Evolutionary conservation across 495 filamentous ascomycete species (phyloP), one percentile per base, ranked within the genome.

Genomic region (Geopyxis carbonaria): DNA sequence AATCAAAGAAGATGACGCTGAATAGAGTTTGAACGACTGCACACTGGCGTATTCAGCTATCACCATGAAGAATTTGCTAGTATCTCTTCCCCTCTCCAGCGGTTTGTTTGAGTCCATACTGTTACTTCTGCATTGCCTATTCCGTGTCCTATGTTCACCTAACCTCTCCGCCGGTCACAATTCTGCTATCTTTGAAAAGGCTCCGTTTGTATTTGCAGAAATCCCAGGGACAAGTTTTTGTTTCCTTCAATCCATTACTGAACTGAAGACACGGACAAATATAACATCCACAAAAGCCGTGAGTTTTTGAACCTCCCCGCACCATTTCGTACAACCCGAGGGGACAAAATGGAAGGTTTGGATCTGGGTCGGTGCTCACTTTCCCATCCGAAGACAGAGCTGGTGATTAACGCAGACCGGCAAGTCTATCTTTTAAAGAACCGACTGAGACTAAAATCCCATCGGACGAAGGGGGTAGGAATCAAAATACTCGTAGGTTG

Each of bases 181-280:
- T 11, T 37, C 21, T 16, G n/a, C n/a, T n/a, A 24, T 16, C 38
- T 50, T 40, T 45, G 32, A 23, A 20, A 39, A 50, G 35, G 39
- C 50, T 55, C 51, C 43, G 51, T 55, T 23, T 55, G 51, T 55
- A 40, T 38, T 47, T 28, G 51, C 51, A 55, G 53, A 55, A 55
- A 46, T 44, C 43, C 37, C 51, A 34, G 43, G 46, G 36, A 41
- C 21, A 49, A 40, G 34, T 55, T 55, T 55, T 48, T 45, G 56
- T 55, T 29, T 46, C 45, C 51, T 44, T 39, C 44, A 33, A 43
- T 34, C 31, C 40, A 38, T 43, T 45, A 32, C 41, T 33, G 28
- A 36, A 22, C 23, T 43, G 46, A 50, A 55, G 45, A 43, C 46
- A 50, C 51, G 47, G 43, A 50, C 50, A 55, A 55, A 54, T 23